Base-by-base conservation (phyloP, 2,329 filamentous ascomycete genomes). In the Sphaerulina populicola region DNA sequence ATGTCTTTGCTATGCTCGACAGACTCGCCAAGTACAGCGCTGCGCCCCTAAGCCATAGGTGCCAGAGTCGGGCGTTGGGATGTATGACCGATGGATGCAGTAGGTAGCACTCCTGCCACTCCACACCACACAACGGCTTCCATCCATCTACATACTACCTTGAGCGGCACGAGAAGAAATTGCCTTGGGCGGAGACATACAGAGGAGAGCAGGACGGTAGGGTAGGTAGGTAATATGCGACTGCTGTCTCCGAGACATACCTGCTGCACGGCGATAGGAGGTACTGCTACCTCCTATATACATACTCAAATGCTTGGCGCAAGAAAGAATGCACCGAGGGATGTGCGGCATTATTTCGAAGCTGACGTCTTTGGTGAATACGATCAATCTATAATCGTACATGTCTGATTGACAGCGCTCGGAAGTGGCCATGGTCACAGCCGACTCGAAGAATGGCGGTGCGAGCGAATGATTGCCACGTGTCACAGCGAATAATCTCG, bases 401-500 rank as follows among this genome's bases (percentile, higher is more conserved):
- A 40, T n/a, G 38, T 18, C 18, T 18, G 18, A 40, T 40, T 18
- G 39, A 6, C 31, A 35, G 5, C 27, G 15, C 39, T 21, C 23
- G 39, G 39, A 18, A 10, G 39, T 23, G 18, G 39, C 11, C 39
- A 15, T 29, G 38, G 14, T 7, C 7, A 18, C 15, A 15, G 15
- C 39, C 9, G 15, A 5, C 15, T 3, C 3, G 3, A 8, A 27
- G 18, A 41, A 29, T 41, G 39, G 15, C 15, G 23, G 39, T 41
- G 18, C 39, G 15, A 21, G 21, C 39, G 18, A 18, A 18, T 18
- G 18, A 27, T 3, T 18, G 49, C 49, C 49, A 52, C 45, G 45
- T 55, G 49, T 52, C 35, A 52, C 47, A 50, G 51, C 35, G 31
- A 18, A 18, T 18, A 53, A 42, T 49, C 37, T 49, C 41, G 40